Evolutionary conservation across 257 asterid species (phyloP), one percentile per base, ranked within the genome.

Genomic region (Przewalskia tangutica): DNA sequence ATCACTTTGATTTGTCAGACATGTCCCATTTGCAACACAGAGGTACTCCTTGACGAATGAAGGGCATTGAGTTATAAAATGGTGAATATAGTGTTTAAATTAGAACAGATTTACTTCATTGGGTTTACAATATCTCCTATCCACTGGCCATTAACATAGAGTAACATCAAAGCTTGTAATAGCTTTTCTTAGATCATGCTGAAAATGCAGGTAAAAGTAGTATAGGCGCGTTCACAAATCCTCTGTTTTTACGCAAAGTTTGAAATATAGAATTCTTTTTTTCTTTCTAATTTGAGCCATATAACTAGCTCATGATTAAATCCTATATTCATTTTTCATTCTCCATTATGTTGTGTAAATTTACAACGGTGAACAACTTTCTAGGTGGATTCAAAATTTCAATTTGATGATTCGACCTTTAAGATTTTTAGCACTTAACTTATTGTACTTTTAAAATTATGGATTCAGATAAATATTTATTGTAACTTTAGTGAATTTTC

Each of bases 11-110:
- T 51, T 56, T 88, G 66, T 58, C 92, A 93, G 98, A 86, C 97
- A 55, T 94, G 98, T 87, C 98, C 98, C 0, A 88, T 94, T 81
- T 93, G 98, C 94, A 94, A 91, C 86, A 79, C 89, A 8, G 97
- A 91, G 89, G 97, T 94, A 44, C 83, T 89, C 81, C 88, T 88
- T 44, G 90, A 90, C 44, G 91, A 87, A 84, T 56, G 53, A 20
- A 65, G 32, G 32, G 32, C 32, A 27, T 27, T 27, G 32, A 27
- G 76, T 40, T 64, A 34, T 38, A 64, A 46, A 80, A 27, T 50
- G 59, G 63, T 55, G 65, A 32, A 81, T 63, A 55, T 50, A 64
- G 75, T 10, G 77, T 80, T 71, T 48, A 67, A 46, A 48, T 27
- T 46, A 18, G 9, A 20, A 12, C 59, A 11, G 59, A 46, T 71